Evolutionary conservation across 2,329 filamentous ascomycete genomes (phyloP).

Genomic region (Alternaria infectoria): DNA sequence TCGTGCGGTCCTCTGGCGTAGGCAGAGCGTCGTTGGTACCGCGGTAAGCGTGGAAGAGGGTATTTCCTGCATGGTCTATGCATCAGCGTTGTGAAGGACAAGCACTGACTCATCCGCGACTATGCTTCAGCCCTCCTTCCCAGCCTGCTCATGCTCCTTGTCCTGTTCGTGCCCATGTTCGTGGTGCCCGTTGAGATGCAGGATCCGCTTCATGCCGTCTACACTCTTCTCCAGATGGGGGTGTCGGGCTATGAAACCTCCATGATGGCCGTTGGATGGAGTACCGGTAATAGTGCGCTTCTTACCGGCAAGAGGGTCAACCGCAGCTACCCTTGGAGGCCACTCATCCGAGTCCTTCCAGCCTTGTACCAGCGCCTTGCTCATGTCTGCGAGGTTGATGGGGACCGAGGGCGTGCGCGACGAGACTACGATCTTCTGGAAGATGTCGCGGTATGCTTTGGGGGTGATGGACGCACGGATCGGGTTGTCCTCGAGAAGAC

Average conservation of each 20-base stretch:
- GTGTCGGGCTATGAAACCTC: constrained; percentile 45
- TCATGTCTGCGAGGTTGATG: constrained; percentile 83
- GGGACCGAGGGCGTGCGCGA: constrained; percentile 83
- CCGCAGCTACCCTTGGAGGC: constrained; percentile 70
- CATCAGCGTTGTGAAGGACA: constrained; percentile 1
- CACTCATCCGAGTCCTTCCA: constrained; percentile 95
- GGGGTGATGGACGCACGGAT: constrained; percentile 80
- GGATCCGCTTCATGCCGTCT: constrained; percentile 53
- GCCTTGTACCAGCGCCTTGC: constrained; percentile 79
- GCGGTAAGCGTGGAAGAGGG: neutral
- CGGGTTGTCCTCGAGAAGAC: constrained; percentile 74
- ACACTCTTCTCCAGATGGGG: constrained; percentile 53
- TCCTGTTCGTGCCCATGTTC: constrained; percentile 7
- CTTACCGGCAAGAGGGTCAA: constrained; percentile 54
- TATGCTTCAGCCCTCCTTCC: constrained; percentile 15
- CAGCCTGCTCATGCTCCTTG: constrained; percentile 5
- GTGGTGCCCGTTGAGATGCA: constrained; percentile 45
- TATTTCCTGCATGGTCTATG: neutral
- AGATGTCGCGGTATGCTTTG: constrained; percentile 78
- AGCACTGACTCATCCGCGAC: neutral
- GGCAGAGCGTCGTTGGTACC: neutral
- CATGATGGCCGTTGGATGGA: constrained; percentile 23
- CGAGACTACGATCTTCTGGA: constrained; percentile 85
- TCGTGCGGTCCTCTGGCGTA: neutral
- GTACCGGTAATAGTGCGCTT: constrained; percentile 33